Evolutionary conservation across 164 flowering plant species (phyloP).

Genomic region (Vitis rotundifolia): DNA sequence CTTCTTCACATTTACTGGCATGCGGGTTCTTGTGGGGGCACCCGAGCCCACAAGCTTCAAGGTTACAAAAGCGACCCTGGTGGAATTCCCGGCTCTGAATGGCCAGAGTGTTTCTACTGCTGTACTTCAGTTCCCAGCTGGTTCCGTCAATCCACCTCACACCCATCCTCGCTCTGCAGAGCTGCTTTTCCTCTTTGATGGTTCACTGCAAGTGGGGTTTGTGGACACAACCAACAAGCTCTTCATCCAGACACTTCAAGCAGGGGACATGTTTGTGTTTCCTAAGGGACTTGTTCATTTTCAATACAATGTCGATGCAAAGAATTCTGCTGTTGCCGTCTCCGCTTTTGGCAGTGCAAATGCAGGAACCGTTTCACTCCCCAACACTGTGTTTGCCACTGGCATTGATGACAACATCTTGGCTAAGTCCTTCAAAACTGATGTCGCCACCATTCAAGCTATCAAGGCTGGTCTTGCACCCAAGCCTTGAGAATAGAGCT

Average conservation of each 20-base stretch:
- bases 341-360: slow-evolving; percentile 31
- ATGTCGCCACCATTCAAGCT: slow-evolving; percentile 21
- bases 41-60: slow-evolving; percentile 8
- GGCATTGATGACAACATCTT: slow-evolving; percentile 22
- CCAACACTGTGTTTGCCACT: slow-evolving; percentile 17
- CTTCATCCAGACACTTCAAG: slow-evolving; percentile 17
- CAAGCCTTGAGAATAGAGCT: slow-evolving; percentile 8
- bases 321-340: slow-evolving; percentile 11
- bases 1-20: slow-evolving; percentile 23
- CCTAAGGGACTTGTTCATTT: slow-evolving; percentile 30
- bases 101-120: slow-evolving; percentile 30
- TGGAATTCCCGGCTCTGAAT: slow-evolving; percentile 25
- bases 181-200: slow-evolving; percentile 21
- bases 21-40: not conserved
- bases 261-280: slow-evolving; percentile 27
- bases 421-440: slow-evolving; percentile 25
- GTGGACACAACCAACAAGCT: slow-evolving; percentile 25
- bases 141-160: slow-evolving; percentile 26
- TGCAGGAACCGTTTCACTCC: slow-evolving; percentile 24
- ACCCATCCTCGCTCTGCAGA: slow-evolving; percentile 31
- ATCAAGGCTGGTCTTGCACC: slow-evolving; percentile 25
- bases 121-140: slow-evolving; percentile 20
- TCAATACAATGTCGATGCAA: slow-evolving; percentile 17
- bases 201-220: slow-evolving; percentile 23
- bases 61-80: slow-evolving; percentile 12